A percentile compares a stretch with the other conserved stretches of the same genome.
phyloP scores from a whole-genome alignment of 805 yeast species.

The Zygosaccharomyces pseudorouxii region DNA sequence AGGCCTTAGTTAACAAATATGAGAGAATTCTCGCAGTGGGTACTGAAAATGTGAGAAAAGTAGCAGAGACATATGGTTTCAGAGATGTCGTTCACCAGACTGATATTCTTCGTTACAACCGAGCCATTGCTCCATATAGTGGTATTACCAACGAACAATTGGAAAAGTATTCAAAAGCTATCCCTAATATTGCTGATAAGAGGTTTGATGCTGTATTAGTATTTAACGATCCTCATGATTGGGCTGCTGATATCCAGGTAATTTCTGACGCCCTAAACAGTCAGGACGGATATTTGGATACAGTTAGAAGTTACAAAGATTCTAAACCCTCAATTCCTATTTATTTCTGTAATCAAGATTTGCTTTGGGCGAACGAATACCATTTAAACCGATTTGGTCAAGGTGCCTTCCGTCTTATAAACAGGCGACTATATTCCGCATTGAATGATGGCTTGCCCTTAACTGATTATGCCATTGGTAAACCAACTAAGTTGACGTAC shows the following conservation, averaged over 20 bases:
- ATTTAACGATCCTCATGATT: constrained; percentile 84
- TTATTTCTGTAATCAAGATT: constrained; percentile 76
- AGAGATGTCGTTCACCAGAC: constrained; percentile 65
- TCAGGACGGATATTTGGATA: constrained; percentile 59
- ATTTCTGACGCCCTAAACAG: constrained; percentile 67
- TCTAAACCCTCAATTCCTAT: constrained; percentile 60
- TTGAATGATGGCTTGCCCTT: constrained; percentile 47
- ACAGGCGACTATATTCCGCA: constrained; percentile 55
- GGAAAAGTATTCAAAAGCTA: constrained; percentile 34
- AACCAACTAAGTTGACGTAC: constrained; percentile 74
- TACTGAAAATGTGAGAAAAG: constrained; percentile 61
- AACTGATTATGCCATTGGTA: constrained; percentile 63
- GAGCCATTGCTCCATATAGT: constrained; percentile 65
- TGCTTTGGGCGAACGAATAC: constrained; percentile 84
- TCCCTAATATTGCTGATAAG: constrained; percentile 27
- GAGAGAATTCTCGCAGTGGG: constrained; percentile 76
- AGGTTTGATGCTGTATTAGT: constrained; percentile 74
- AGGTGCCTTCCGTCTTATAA: constrained; percentile 70
- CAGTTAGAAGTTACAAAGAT: constrained; percentile 39
- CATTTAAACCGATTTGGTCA: constrained; percentile 79
- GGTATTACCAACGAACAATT: constrained; percentile 61
- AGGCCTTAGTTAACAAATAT: constrained; percentile 48
- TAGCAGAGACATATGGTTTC: constrained; percentile 76
- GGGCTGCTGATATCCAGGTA: constrained; percentile 80
- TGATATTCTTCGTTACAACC: constrained; percentile 59